A percentile compares a stretch with the other conserved stretches of the same genome.
phyloP scores from a whole-genome alignment of 148 eudicot genomes.

The Chenopodium album region DNA sequence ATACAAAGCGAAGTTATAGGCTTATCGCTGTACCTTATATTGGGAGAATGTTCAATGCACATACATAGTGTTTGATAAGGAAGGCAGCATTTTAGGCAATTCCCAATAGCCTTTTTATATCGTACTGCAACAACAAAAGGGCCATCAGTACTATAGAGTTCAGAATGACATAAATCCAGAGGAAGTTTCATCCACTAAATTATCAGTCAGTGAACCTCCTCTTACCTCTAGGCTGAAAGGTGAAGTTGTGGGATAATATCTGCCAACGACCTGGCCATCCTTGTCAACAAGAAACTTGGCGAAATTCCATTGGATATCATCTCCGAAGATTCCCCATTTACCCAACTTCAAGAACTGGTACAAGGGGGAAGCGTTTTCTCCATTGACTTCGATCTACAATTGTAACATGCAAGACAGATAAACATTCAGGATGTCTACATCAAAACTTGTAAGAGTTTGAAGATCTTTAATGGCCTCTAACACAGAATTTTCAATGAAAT shows the following conservation, averaged over 20 bases:
- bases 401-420: neutral
- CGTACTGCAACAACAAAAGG: conserved; percentile 49
- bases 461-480: neutral
- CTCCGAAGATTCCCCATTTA: conserved; percentile 65
- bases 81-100: conserved; percentile 11
- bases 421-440: neutral
- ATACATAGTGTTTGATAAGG: neutral
- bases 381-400: conserved; percentile 63
- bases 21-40: neutral
- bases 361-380: conserved; percentile 53
- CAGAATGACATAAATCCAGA: neutral
- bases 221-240: conserved; percentile 71
- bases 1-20: neutral
- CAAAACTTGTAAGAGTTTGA: neutral
- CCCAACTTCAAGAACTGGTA: conserved; percentile 61
- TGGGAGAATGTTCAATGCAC: neutral
- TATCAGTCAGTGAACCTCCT: neutral
- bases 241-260: conserved; percentile 73
- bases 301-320: conserved; percentile 77
- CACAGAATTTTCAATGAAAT: neutral
- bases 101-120: conserved; percentile 56
- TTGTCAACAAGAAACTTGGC: conserved; percentile 66
- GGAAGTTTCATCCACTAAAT: neutral
- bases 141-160: neutral
- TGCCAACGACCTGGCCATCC: conserved; percentile 50